These are phyloP conservation scores for Pseudogymnoascus sp. DNA, from an alignment of 2,329 filamentous ascomycete species.

Conservation along the genomic window DNA sequence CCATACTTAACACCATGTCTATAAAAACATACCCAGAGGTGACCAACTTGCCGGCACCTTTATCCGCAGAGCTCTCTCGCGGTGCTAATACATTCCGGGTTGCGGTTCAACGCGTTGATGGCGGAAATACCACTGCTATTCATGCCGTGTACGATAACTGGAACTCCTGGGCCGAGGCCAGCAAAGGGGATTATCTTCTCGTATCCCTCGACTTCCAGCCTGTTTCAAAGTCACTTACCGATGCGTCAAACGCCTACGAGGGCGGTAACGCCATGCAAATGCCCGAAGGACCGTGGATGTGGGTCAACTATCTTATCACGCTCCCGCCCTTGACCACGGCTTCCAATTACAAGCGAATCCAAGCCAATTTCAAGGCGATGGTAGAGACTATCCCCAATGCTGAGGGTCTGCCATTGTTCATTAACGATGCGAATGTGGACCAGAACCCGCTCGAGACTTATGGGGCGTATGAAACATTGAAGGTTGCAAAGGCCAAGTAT, in stretches of 20 bases:
- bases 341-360: conserved; percentile 23
- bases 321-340: conserved; percentile 24
- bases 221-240: conserved; percentile 27
- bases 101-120: conserved; percentile 26
- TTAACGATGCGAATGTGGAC: conserved; percentile 25
- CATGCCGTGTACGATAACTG: conserved; percentile 19
- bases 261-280: conserved; percentile 31
- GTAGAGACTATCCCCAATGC: conserved; percentile 25
- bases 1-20: conserved; percentile 25
- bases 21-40: conserved; percentile 28
- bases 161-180: conserved; percentile 25
- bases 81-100: conserved; percentile 31
- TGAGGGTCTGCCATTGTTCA: conserved; percentile 25
- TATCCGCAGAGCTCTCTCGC: conserved; percentile 24
- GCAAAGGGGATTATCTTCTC: conserved; percentile 28
- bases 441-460: conserved; percentile 13
- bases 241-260: conserved; percentile 27
- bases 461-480: conserved; percentile 27
- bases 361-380: conserved; percentile 28
- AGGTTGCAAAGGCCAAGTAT: conserved; percentile 26
- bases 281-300: conserved; percentile 30
- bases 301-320: conserved; percentile 27
- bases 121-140: conserved; percentile 18
- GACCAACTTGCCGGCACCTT: conserved; percentile 29
- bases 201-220: conserved; percentile 26